Evolutionary conservation across 2,329 filamentous ascomycete species (phyloP).

Genomic region (Verruconis gallopava): DNA sequence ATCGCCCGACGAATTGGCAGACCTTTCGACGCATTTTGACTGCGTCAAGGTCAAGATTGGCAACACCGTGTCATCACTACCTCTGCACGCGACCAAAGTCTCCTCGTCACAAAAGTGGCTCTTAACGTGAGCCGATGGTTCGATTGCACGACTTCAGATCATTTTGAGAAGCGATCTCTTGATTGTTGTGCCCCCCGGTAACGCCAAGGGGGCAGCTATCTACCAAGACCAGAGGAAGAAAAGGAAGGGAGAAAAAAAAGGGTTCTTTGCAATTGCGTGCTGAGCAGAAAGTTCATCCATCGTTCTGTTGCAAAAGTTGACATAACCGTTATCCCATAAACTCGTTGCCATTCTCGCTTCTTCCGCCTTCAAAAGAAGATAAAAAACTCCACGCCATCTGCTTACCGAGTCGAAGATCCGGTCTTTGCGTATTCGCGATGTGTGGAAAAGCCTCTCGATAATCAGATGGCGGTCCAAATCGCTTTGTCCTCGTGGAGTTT

Average conservation of each 20-base stretch:
- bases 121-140: no score
- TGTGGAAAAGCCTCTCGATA: no score
- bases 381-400: neutral
- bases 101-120: no score
- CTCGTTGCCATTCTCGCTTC: neutral
- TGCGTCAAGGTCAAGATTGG: slow-evolving; percentile 38
- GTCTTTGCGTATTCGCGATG: no score
- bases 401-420: neutral
- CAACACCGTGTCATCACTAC: slow-evolving; percentile 15
- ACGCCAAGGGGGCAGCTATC: neutral
- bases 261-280: neutral
- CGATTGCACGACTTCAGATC: neutral
- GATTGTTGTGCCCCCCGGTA: neutral
- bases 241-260: neutral
- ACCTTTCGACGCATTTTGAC: slow-evolving; percentile 21
- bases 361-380: neutral
- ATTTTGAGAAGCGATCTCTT: neutral
- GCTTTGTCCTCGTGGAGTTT: no score
- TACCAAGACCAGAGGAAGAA: neutral
- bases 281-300: neutral
- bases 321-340: neutral
- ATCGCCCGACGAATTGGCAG: slow-evolving; percentile 11
- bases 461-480: no score
- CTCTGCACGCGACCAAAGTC: neutral
- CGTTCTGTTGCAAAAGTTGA: neutral